Conservation (phyloP, 371 early-diverging fungal species). For the Rhizopus delemar region DNA sequence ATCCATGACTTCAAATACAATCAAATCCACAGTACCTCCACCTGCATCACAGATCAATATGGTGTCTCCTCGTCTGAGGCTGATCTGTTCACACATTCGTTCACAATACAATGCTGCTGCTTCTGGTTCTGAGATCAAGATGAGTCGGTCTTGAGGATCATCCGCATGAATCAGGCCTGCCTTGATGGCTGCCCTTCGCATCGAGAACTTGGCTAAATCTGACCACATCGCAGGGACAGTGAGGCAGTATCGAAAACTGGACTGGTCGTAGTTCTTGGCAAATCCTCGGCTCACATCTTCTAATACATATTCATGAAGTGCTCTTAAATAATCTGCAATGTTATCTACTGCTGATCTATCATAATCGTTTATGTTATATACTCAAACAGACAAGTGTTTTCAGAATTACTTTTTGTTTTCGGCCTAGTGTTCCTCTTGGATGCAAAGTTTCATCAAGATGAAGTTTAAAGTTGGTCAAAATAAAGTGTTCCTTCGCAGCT, state of each 20-base stretch:
- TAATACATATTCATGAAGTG: conserved; percentile 41
- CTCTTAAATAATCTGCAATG: conserved; percentile 45
- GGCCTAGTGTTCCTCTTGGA: conserved; percentile 31
- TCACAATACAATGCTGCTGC: conserved; percentile 64
- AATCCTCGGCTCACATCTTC: conserved; percentile 45
- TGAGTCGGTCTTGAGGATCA: conserved; percentile 55
- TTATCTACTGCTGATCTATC: conserved; percentile 32
- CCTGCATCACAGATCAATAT: conserved; percentile 68
- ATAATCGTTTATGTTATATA: not conserved
- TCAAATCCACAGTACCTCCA: conserved; percentile 66
- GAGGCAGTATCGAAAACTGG: conserved; percentile 47
- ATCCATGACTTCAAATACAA: conserved; percentile 43
- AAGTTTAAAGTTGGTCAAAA: conserved; percentile 57
- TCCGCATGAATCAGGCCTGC: conserved; percentile 48
- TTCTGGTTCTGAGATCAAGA: conserved; percentile 62
- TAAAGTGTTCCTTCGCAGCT: conserved; percentile 50
- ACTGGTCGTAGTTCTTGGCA: conserved; percentile 45
- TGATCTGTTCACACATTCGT: conserved; percentile 54
- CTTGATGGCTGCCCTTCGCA: conserved; percentile 57
- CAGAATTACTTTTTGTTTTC: conserved; percentile 33
- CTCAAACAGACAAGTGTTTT: no score
- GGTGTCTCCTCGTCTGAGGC: conserved; percentile 50
- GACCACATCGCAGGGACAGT: conserved; percentile 58
- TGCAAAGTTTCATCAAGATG: conserved; percentile 49
- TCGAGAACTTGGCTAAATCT: conserved; percentile 53